Evolutionary conservation across 768 basidiomycete species (phyloP).

Genomic region (Mycena latifolia): DNA sequence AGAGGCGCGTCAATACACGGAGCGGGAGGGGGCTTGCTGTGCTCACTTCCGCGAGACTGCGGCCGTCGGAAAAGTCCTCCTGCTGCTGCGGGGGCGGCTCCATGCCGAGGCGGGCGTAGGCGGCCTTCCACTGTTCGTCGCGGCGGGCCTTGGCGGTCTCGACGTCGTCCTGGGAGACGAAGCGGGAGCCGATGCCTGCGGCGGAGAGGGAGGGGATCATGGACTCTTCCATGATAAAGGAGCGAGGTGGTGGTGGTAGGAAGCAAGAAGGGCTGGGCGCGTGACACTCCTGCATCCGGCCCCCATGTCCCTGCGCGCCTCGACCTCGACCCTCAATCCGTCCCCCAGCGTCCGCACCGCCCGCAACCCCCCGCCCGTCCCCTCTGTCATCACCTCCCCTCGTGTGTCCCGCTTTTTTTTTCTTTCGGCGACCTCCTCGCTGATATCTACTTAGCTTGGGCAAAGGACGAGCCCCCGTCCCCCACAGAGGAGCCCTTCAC

Average conservation of each 20-base stretch:
- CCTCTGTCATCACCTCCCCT: constrained; percentile 75
- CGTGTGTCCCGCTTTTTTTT: constrained; percentile 59
- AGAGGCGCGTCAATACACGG: constrained; percentile 60
- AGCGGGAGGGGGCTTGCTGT: constrained; percentile 25
- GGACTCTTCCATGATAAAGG: constrained; percentile 66
- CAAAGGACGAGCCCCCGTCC: constrained; percentile 85
- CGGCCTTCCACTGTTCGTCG: constrained; percentile 92
- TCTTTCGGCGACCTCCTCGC: constrained; percentile 5
- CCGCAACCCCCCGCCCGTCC: constrained; percentile 55
- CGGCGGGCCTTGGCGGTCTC: constrained; percentile 77
- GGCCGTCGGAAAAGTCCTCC: constrained; percentile 85
- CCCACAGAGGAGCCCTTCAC: constrained; percentile 61
- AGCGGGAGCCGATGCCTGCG: constrained; percentile 84
- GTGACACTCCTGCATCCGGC: not conserved
- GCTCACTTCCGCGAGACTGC: constrained; percentile 90
- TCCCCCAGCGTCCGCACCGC: constrained; percentile 48
- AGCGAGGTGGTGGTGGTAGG: not conserved
- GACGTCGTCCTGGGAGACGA: constrained; percentile 84
- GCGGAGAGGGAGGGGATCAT: constrained; percentile 77
- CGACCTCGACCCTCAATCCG: constrained; percentile 50
- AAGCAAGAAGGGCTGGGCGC: not conserved
- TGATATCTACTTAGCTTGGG: constrained; percentile 71
- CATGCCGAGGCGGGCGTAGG: constrained; percentile 89
- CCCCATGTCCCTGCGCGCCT: constrained; percentile 37
- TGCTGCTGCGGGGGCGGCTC: constrained; percentile 83